Evolutionary conservation across 768 basidiomycete species (phyloP).

Genomic region (Steccherinum ochraceum): DNA sequence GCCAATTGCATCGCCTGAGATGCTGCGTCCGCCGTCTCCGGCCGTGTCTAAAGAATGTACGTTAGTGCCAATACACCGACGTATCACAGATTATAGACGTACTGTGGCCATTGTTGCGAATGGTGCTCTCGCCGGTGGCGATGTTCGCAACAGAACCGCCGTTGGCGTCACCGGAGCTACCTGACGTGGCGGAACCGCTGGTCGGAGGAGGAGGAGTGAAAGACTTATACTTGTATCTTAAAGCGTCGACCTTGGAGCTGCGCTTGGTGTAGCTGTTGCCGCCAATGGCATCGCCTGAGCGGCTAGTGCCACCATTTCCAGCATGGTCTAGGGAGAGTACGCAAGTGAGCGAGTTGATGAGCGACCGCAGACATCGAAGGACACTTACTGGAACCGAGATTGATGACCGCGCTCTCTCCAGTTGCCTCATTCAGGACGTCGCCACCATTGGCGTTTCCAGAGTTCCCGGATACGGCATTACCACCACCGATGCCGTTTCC

Average conservation of each 20-base stretch:
- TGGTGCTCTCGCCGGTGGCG: background rate
- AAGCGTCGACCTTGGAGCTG: too few relatives aligned
- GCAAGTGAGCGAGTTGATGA: background rate
- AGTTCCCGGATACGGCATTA: conserved; percentile 1
- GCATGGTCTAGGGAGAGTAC: background rate
- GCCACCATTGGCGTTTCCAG: conserved; percentile 4
- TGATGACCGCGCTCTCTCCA: background rate
- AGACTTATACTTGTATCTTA: too few relatives aligned
- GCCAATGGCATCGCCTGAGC: background rate
- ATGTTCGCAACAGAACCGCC: conserved; percentile 1
- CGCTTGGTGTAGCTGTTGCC: too few relatives aligned
- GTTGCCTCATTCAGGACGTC: background rate
- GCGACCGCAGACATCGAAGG: background rate
- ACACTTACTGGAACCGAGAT: background rate
- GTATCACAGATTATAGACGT: background rate
- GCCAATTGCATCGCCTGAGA: background rate
- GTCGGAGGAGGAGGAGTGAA: too few relatives aligned
- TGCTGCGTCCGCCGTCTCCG: background rate
- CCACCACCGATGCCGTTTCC: conserved; percentile 1
- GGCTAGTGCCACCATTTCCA: background rate
- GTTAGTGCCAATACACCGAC: background rate
- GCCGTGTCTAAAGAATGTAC: background rate
- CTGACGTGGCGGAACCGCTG: background rate
- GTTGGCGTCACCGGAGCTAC: conserved; percentile 1
- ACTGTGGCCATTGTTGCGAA: background rate